Conservation (phyloP, 768 basidiomycete genomes). For the Naganishia vaughanmartiniae region DNA sequence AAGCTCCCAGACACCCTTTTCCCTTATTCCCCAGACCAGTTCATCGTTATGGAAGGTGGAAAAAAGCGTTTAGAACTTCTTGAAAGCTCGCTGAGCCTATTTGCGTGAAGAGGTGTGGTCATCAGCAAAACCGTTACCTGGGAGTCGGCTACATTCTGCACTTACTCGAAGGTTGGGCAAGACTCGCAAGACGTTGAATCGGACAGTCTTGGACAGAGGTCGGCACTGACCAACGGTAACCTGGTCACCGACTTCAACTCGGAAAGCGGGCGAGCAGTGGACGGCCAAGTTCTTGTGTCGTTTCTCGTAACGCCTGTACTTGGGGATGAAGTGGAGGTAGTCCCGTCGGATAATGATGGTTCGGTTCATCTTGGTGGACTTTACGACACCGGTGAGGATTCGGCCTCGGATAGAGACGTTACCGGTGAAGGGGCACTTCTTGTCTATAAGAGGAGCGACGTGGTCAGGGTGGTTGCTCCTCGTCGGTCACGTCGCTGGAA, state of each 20-base stretch:
- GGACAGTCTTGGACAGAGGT: slow-evolving; percentile 96
- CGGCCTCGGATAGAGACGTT: slow-evolving; percentile 97
- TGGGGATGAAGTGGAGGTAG: slow-evolving; percentile 67
- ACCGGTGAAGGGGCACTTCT: slow-evolving; percentile 99
- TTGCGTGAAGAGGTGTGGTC: slow-evolving; percentile 71
- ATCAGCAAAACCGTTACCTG: slow-evolving; percentile 36
- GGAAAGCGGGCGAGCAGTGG: slow-evolving; percentile 97
- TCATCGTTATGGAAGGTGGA: not conserved
- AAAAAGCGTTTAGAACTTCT: slow-evolving; percentile 66
- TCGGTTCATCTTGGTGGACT: slow-evolving; percentile 99
- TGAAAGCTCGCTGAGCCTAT: slow-evolving; percentile 87
- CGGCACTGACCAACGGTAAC: slow-evolving; percentile 99
- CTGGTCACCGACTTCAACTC: slow-evolving; percentile 86
- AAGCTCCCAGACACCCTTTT: slow-evolving; percentile 14
- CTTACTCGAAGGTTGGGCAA: slow-evolving; percentile 29
- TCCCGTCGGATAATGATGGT: slow-evolving; percentile 86
- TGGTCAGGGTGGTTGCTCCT: not conserved
- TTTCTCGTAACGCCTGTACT: slow-evolving; percentile 93
- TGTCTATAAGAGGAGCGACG: slow-evolving; percentile 62
- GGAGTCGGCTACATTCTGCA: not conserved
- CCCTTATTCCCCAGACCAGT: slow-evolving; percentile 19
- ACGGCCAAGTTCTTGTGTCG: slow-evolving; percentile 97
- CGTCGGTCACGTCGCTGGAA: not conserved
- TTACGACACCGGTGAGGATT: slow-evolving; percentile 94
- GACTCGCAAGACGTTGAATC: slow-evolving; percentile 98